Evolutionary conservation across 1,139 yeast species (phyloP).

Genomic region (Blastobotrys buckinghamii): DNA sequence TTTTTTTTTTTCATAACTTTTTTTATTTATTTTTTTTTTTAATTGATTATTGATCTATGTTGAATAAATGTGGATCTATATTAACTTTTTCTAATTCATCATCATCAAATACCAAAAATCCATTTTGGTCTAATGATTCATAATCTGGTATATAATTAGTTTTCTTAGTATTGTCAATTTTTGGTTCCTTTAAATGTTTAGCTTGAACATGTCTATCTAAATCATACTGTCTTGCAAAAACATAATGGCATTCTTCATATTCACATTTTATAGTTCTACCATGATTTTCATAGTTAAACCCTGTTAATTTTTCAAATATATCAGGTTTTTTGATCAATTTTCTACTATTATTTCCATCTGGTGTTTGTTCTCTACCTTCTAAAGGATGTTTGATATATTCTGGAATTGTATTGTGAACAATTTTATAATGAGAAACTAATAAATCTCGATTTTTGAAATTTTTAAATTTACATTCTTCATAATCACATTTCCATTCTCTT

Average conservation of each 20-base stretch:
- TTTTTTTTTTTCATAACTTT: too few species aligned
- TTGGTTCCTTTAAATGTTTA: constrained; percentile 18
- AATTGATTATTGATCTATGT: too few species aligned
- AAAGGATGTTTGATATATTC: constrained; percentile 16
- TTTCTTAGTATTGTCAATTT: neutral
- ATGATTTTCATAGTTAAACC: constrained; percentile 31
- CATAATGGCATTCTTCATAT: constrained; percentile 30
- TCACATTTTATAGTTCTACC: constrained; percentile 32
- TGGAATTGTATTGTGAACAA: constrained; percentile 34
- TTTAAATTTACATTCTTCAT: constrained; percentile 14
- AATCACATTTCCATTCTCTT: constrained; percentile 20
- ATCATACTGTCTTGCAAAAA: constrained; percentile 38
- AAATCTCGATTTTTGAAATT: constrained; percentile 27
- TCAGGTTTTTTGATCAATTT: constrained; percentile 15
- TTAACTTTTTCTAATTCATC: neutral
- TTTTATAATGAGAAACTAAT: constrained; percentile 40
- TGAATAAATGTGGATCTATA: neutral
- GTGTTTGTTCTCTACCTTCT: constrained; percentile 1
- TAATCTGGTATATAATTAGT: neutral
- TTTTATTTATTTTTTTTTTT: too few species aligned
- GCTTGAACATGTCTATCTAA: constrained; percentile 34
- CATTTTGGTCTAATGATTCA: neutral
- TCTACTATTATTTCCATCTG: neutral
- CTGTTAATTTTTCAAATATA: constrained; percentile 34
- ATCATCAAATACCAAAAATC: constrained; percentile 2